Base-by-base conservation (phyloP, 140 eudicot species). In the Bidens hawaiensis region DNA sequence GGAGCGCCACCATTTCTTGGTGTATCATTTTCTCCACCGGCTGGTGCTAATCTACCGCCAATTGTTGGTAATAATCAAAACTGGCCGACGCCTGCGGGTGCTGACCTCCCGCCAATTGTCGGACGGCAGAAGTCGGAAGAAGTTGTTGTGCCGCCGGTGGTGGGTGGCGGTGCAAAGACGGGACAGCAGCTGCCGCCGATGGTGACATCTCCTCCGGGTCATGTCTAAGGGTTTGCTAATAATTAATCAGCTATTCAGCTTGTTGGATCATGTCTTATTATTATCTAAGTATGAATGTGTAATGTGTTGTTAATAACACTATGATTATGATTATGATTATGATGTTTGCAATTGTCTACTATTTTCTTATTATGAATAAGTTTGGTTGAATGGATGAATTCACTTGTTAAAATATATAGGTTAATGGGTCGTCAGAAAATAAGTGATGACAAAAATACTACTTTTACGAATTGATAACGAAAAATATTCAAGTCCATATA, bases 11-110 rank as follows among this genome's bases (percentile, higher is more conserved):
- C 84, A 0, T 64, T 68, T 5, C 18, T 68, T 50, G 75, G 64
- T 7, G 26, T 67, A 6, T 67, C 77, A 1, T 57, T 28, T 40
- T 51, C 81, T 45, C 81, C 81, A 9, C 78, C 75, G 2, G 71
- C 19, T 21, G 54, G 10, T 1, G 34, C 0, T 16, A 49, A 61
- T 33, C 30, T 64, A 17, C 78, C 78, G 3, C 78, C 78, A 0
- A 34, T 56, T 13, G 27, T 18, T 0, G 72, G 67, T 34, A 45
- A 46, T 47, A 23, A 22, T 4, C 72, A 14, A n/a, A 50, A 36
- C 64, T 52, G 47, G 72, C 49, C 66, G 12, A n/a, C 13, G 12
- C 43, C 43, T 36, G 6, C 5, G 4, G 43, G 43, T 7, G 43
- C 43, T 36, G 14, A 38, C 45, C 16, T 38, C 15, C 45, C 45